Conservation (phyloP, 306 rosid genomes). For the Acacia melanoxylon region DNA sequence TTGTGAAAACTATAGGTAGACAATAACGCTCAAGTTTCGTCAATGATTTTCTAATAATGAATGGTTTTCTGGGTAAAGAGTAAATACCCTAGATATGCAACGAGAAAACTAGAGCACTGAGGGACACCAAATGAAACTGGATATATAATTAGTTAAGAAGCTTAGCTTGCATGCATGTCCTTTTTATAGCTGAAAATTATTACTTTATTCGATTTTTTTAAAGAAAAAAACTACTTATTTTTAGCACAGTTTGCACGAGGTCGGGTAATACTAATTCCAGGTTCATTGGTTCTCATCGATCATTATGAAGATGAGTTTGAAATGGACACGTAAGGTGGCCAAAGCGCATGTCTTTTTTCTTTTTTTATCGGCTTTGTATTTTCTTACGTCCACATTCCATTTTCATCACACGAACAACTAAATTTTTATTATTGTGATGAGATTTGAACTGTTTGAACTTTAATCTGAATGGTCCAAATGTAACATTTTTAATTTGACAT, state of each 20-base stretch:
- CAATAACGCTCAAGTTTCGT: background rate
- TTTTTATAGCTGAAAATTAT: slow-evolving; percentile 33
- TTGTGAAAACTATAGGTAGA: background rate
- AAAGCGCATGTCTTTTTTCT: too few relatives aligned
- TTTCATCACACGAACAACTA: too few relatives aligned
- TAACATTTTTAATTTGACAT: too few relatives aligned
- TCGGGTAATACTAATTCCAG: background rate
- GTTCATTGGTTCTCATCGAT: background rate
- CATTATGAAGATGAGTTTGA: background rate
- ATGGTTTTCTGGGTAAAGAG: background rate
- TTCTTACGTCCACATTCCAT: too few relatives aligned
- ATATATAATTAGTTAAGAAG: background rate
- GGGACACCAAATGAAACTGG: background rate
- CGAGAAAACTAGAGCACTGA: background rate
- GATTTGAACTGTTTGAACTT: too few relatives aligned
- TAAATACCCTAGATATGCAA: background rate
- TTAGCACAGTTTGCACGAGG: background rate
- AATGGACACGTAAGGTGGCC: background rate
- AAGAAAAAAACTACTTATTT: background rate
- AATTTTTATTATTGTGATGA: too few relatives aligned
- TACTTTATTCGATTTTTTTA: background rate
- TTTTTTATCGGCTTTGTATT: too few relatives aligned
- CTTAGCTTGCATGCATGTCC: background rate
- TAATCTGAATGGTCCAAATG: too few relatives aligned
- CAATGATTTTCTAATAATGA: background rate